A percentile compares a stretch with the other conserved stretches of the same genome.
phyloP scores from a whole-genome alignment of 768 basidiomycete genomes.

The Hygrophoropsis aurantiaca region DNA sequence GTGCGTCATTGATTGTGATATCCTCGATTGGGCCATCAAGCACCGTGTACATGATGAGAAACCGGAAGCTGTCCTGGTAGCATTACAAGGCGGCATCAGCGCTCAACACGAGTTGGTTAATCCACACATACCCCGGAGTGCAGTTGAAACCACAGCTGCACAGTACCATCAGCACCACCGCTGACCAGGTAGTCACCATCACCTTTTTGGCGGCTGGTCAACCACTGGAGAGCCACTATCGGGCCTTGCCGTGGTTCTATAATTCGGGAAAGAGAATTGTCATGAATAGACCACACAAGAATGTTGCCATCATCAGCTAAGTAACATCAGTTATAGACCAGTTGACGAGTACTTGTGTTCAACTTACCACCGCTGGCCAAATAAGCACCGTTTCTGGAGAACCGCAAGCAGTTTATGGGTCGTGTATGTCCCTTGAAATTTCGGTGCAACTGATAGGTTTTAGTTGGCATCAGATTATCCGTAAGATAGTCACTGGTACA shows the following conservation, averaged over 20 bases:
- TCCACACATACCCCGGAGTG: neutral
- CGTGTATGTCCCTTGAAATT: neutral
- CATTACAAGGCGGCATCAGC: neutral
- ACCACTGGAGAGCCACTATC: neutral
- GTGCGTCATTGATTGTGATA: neutral
- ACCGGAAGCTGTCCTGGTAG: neutral
- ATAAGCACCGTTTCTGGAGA: slow-evolving; percentile 1
- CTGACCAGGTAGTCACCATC: neutral
- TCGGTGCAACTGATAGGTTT: neutral
- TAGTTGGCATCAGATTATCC: neutral
- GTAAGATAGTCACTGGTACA: too few species aligned
- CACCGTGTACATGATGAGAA: neutral
- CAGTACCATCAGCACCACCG: neutral
- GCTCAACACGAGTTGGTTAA: neutral
- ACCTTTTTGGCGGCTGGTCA: neutral
- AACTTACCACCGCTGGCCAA: slow-evolving; percentile 2
- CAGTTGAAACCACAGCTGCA: neutral
- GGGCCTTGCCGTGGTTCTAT: slow-evolving; percentile 3
- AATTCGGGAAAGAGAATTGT: neutral
- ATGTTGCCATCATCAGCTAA: slow-evolving; percentile 4
- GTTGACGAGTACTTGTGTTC: neutral
- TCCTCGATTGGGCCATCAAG: slow-evolving; percentile 3
- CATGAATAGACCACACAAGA: neutral
- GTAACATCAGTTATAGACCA: neutral
- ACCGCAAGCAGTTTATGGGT: slow-evolving; percentile 2